These are phyloP conservation scores for Aspergillus heteromorphus DNA, from an alignment of 495 filamentous ascomycete species.

Conservation along the genomic window DNA sequence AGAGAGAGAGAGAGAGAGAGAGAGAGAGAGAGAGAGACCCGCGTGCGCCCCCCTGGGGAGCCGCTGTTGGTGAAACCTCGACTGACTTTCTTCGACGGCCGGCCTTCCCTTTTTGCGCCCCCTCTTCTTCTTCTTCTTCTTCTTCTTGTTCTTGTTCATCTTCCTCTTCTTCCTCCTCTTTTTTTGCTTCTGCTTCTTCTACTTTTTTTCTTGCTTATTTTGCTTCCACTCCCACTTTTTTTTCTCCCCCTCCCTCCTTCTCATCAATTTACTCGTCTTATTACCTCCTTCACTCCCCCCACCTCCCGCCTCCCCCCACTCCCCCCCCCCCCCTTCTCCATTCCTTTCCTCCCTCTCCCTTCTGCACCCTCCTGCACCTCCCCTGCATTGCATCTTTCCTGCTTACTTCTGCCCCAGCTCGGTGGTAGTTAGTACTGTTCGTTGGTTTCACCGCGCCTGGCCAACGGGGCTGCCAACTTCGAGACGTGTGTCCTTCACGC, in stretches of 20 bases:
- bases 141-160: neutral
- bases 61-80: constrained; percentile 17
- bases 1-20: neutral
- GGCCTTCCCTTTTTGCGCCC: neutral
- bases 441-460: constrained; percentile 8
- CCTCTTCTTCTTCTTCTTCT: constrained; percentile 4
- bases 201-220: constrained; percentile 7
- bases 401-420: neutral
- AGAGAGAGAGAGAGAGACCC: neutral
- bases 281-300: too few species aligned
- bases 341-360: too few species aligned
- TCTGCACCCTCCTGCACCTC: neutral
- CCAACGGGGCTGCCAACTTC: constrained; percentile 4
- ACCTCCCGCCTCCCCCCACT: neutral
- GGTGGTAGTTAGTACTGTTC: too few species aligned
- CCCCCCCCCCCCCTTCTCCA: neutral
- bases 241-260: neutral
- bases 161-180: constrained; percentile 1
- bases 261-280: neutral
- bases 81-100: neutral
- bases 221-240: neutral
- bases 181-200: constrained; percentile 8
- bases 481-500: constrained; percentile 12
- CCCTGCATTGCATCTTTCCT: neutral
- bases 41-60: constrained; percentile 4